phyloP scores from a whole-genome alignment of 306 rosid species.

The Begonia loranthoides region DNA sequence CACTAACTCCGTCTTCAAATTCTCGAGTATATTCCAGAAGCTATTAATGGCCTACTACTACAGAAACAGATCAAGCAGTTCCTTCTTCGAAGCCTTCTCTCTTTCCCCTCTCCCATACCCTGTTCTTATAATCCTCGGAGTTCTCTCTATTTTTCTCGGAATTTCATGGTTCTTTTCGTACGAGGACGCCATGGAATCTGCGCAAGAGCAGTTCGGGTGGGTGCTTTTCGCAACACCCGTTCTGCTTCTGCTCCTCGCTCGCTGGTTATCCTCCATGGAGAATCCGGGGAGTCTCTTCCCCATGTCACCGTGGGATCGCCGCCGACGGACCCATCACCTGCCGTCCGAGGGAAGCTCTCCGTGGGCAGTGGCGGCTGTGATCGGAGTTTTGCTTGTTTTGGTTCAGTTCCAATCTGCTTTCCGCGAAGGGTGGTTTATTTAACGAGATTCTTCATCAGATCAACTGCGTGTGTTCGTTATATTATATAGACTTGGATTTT shows the following conservation, averaged over 20 bases:
- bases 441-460: conserved; percentile 1
- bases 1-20: no score
- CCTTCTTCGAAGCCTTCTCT: conserved; percentile 42
- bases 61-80: conserved; percentile 25
- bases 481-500: no score
- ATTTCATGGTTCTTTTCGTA: conserved; percentile 47
- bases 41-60: conserved; percentile 5
- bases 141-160: conserved; percentile 41
- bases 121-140: conserved; percentile 44
- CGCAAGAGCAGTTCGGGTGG: conserved; percentile 42
- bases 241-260: conserved; percentile 32
- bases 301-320: conserved; percentile 35
- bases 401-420: conserved; percentile 52
- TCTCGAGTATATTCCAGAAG: background rate
- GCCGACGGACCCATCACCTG: conserved; percentile 25
- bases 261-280: conserved; percentile 56
- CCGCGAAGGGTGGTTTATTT: conserved; percentile 50
- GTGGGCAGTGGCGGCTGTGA: conserved; percentile 89
- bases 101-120: conserved; percentile 63
- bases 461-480: no score
- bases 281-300: conserved; percentile 29
- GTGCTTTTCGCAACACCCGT: conserved; percentile 40
- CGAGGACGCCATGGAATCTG: conserved; percentile 44
- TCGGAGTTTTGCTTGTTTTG: conserved; percentile 52
- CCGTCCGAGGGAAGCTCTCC: conserved; percentile 83